Base-by-base conservation (phyloP, 139 green algal genomes). In the Chlamydomonas sp. region DNA sequence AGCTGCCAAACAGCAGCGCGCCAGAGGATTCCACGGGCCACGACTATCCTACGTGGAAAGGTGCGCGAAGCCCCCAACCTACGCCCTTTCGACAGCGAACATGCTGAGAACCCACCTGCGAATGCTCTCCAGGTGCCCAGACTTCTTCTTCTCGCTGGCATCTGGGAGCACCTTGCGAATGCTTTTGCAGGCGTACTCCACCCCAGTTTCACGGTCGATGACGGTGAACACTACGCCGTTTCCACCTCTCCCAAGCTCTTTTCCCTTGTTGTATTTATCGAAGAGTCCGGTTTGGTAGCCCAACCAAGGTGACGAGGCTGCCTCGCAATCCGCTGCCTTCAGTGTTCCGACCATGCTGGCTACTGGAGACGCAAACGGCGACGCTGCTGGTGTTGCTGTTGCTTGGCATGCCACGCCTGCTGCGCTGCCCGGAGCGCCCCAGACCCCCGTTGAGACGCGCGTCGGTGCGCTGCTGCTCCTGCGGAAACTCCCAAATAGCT, bases 121-220 rank as follows among this genome's bases (percentile, higher is more conserved):
- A 61, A 98, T 86, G 75, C 69, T 90, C 72, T 95, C 93, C 9
- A 97, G 59, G 86, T 98, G 95, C 57, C 92, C 90, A 10, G 88
- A 86, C 80, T 94, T 93, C 89, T 96, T 96, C 66, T 92, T 80
- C 4, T 89, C 85, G 4, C 89, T 92, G 1, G 95, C 83, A 59
- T 92, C 90, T 14, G 96, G 80, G 63, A 92, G 79, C 15, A 68
- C 80, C 87, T 98, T 98, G 68, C 20, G 85, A 3, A 98, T 94
- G 12, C 83, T 92, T 82, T 98, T 98, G 92, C 95, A 97, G 20
- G 96, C 96, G 85, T 92, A 97, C 88, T 95, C 89, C 17, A 92
- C 79, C 7, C 95, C 95, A 8, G 87, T 96, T 5, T 63, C 71
- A 12, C 79, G 58, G n/a, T 90, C 61, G 1, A 61, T 31, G 6